A percentile compares a stretch with the other conserved stretches of the same genome.
Evolutionary conservation across 345 rosid genomes (phyloP).

Genomic region (Citrus glauca): DNA sequence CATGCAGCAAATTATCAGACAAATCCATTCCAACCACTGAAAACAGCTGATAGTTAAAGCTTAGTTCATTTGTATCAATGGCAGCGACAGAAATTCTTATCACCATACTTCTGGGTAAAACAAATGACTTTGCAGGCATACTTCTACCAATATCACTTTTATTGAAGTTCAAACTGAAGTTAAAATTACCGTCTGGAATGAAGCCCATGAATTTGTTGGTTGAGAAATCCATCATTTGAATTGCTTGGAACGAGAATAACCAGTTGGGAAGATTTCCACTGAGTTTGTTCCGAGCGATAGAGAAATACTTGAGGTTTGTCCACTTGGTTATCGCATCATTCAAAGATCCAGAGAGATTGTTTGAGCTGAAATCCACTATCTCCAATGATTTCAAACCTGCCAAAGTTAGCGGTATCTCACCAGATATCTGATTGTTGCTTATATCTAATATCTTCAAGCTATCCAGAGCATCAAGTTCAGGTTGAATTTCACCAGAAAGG

Average conservation of each 20-base stretch:
- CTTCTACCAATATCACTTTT: conserved; percentile 22
- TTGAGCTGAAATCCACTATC: conserved; percentile 80
- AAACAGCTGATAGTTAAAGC: conserved; percentile 50
- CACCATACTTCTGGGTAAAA: conserved; percentile 26
- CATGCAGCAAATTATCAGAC: conserved; percentile 64
- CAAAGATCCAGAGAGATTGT: conserved; percentile 72
- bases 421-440: conserved; percentile 72
- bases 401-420: conserved; percentile 85
- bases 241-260: conserved; percentile 68
- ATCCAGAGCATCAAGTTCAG: conserved; percentile 85
- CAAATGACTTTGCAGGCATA: conserved; percentile 15
- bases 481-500: conserved; percentile 81
- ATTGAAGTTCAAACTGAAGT: conserved; percentile 51
- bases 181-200: conserved; percentile 78
- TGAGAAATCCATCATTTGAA: conserved; percentile 74
- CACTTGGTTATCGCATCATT: conserved; percentile 88
- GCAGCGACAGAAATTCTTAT: conserved; percentile 48
- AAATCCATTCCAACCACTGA: conserved; percentile 69
- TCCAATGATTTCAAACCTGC: conserved; percentile 85
- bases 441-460: conserved; percentile 77
- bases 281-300: conserved; percentile 74
- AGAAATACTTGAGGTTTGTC: conserved; percentile 73
- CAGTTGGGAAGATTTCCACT: conserved; percentile 69
- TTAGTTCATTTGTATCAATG: conserved; percentile 47
- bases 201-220: conserved; percentile 73